phyloP scores from a whole-genome alignment of 495 filamentous ascomycete species.

The Cercophora samala region DNA sequence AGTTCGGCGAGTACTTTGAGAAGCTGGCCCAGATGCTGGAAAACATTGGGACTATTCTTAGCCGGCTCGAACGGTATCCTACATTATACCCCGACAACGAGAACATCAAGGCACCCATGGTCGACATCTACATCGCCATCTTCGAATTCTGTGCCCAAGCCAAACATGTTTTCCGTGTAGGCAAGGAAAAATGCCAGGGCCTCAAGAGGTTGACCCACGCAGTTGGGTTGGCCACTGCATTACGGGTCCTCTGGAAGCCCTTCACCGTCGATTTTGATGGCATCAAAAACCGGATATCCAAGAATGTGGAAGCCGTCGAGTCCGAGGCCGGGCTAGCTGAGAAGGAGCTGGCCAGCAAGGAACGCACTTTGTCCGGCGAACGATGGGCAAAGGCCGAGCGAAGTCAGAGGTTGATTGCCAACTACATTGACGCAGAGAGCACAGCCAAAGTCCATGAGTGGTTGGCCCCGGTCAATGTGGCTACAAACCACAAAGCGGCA shows the following conservation, averaged over 20 bases:
- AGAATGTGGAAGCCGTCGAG: conserved; percentile 15
- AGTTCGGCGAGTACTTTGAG: conserved; percentile 22
- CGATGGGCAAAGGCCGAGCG: conserved; percentile 13
- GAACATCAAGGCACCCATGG: conserved; percentile 5
- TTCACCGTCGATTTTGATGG: conserved; percentile 19
- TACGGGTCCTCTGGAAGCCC: conserved; percentile 20
- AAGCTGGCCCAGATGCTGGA: conserved; percentile 17
- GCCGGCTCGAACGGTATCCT: conserved; percentile 11
- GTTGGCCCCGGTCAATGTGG: conserved; percentile 14
- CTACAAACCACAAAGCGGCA: conserved; percentile 17
- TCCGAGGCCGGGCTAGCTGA: conserved; percentile 16
- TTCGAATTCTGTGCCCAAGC: conserved; percentile 16
- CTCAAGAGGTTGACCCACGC: conserved; percentile 16
- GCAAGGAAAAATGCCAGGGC: conserved; percentile 12
- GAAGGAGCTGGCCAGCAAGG: conserved; percentile 17
- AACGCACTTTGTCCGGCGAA: conserved; percentile 5
- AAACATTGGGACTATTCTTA: conserved; percentile 13
- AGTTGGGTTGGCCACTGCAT: conserved; percentile 14
- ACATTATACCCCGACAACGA: conserved; percentile 18
- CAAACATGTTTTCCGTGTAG: conserved; percentile 15
- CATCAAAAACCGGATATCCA: conserved; percentile 17
- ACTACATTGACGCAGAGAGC: conserved; percentile 15
- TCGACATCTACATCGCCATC: conserved; percentile 14
- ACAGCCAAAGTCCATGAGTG: conserved; percentile 10
- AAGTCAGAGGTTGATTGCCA: conserved; percentile 12